These are phyloP conservation scores for Cordyceps javanica DNA, from an alignment of 2,329 filamentous ascomycete species.

Conservation along the genomic window DNA sequence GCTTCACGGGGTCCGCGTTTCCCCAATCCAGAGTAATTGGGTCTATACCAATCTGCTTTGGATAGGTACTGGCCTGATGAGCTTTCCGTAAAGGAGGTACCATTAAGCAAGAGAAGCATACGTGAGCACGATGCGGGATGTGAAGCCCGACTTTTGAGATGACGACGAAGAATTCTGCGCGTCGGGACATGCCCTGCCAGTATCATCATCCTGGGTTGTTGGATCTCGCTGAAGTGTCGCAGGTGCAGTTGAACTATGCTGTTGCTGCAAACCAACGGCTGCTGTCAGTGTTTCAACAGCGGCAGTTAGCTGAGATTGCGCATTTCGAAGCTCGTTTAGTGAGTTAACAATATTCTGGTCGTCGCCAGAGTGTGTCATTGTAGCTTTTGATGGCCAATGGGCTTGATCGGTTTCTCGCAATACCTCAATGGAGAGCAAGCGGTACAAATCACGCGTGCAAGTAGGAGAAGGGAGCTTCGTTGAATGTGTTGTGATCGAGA, in stretches of 20 bases:
- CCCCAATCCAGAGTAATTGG: conserved; percentile 89
- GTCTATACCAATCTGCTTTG: conserved; percentile 88
- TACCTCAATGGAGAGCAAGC: not conserved
- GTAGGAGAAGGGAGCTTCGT: not conserved
- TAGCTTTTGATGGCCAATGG: not conserved
- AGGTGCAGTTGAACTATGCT: not conserved
- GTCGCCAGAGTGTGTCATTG: conserved; percentile 5
- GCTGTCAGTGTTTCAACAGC: conserved; percentile 35
- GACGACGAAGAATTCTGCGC: conserved; percentile 24
- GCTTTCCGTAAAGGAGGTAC: not conserved
- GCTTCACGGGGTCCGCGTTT: conserved; percentile 61
- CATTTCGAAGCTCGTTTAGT: conserved; percentile 36
- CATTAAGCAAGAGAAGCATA: conserved; percentile 17
- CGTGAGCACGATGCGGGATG: conserved; percentile 52
- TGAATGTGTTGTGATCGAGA: not conserved
- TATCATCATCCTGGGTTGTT: not conserved
- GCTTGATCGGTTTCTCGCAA: not conserved
- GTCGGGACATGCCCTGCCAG: not conserved
- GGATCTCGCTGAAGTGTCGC: not conserved
- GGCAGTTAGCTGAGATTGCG: conserved; percentile 34
- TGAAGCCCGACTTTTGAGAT: conserved; percentile 38
- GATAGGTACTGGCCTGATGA: conserved; percentile 60
- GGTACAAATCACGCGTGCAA: not conserved
- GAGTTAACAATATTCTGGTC: conserved; percentile 15
- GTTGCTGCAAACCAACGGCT: conserved; percentile 17